These are phyloP conservation scores for Stachybotrys chartarum DNA, from an alignment of 2,329 filamentous ascomycete genomes.

Conservation along the genomic window DNA sequence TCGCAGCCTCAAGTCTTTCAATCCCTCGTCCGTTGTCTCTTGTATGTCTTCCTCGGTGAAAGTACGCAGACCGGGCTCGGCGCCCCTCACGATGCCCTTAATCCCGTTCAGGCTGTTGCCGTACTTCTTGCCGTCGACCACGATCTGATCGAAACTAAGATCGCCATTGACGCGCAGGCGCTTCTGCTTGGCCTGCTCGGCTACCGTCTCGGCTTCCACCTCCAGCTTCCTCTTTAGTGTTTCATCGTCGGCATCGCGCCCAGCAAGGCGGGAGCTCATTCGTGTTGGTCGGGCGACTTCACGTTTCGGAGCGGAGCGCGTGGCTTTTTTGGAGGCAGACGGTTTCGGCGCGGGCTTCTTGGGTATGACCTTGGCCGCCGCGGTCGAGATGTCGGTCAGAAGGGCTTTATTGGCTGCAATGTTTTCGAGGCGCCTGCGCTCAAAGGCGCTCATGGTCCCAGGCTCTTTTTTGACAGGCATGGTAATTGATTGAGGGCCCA, in stretches of 20 bases:
- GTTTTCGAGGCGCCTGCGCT: slow-evolving; percentile 76
- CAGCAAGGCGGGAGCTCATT: slow-evolving; percentile 51
- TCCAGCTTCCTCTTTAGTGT: slow-evolving; percentile 43
- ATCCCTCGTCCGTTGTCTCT: slow-evolving; percentile 67
- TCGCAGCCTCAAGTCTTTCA: slow-evolving; percentile 65
- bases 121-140: slow-evolving; percentile 75
- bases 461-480: slow-evolving; percentile 41
- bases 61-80: slow-evolving; percentile 74
- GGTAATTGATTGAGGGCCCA: not conserved
- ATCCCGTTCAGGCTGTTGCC: slow-evolving; percentile 61
- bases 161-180: slow-evolving; percentile 44
- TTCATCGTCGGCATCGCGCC: slow-evolving; percentile 40
- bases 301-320: slow-evolving; percentile 36
- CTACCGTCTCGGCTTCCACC: slow-evolving; percentile 38
- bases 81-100: slow-evolving; percentile 50
- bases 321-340: slow-evolving; percentile 15
- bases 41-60: slow-evolving; percentile 81
- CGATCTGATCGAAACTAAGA: slow-evolving; percentile 67
- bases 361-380: slow-evolving; percentile 63
- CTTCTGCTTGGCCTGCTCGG: slow-evolving; percentile 47
- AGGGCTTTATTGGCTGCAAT: slow-evolving; percentile 80
- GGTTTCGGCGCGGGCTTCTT: slow-evolving; percentile 42
- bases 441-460: slow-evolving; percentile 68
- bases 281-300: slow-evolving; percentile 44
- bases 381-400: slow-evolving; percentile 66